Evolutionary conservation across 495 filamentous ascomycete species (phyloP).

Genomic region (Xylaria nigripes): DNA sequence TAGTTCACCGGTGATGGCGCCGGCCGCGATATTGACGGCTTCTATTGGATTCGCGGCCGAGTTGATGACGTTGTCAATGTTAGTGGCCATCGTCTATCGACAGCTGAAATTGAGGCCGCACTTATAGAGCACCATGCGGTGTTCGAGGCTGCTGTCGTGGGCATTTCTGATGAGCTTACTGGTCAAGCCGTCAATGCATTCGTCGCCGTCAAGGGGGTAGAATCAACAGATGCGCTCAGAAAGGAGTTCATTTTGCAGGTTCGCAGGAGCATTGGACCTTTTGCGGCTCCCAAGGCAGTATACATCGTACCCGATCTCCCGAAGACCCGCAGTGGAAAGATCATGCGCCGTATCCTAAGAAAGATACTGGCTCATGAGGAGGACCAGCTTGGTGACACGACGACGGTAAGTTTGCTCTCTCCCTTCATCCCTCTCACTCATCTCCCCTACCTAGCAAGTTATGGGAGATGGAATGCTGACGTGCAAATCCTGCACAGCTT

Average conservation of each 20-base stretch:
- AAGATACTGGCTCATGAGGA: slow-evolving; percentile 97
- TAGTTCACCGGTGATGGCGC: slow-evolving; percentile 98
- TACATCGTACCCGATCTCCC: slow-evolving; percentile 86
- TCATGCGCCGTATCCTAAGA: slow-evolving; percentile 93
- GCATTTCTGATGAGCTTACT: slow-evolving; percentile 84
- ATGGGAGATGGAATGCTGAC: slow-evolving; percentile 28
- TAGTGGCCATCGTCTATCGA: slow-evolving; percentile 89
- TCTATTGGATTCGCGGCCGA: slow-evolving; percentile 99
- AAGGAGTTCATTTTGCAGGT: slow-evolving; percentile 94
- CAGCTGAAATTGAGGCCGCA: slow-evolving; percentile 95
- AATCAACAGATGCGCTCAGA: slow-evolving; percentile 68
- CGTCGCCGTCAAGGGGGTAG: slow-evolving; percentile 78
- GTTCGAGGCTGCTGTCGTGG: slow-evolving; percentile 93
- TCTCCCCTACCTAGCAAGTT: too few species aligned
- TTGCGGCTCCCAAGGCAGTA: slow-evolving; percentile 90
- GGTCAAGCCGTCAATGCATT: slow-evolving; percentile 98
- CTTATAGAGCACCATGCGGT: slow-evolving; percentile 84
- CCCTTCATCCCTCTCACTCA: neutral
- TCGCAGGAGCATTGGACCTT: slow-evolving; percentile 92
- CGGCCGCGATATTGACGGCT: slow-evolving; percentile 93
- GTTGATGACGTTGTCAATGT: slow-evolving; percentile 99
- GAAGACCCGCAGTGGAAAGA: slow-evolving; percentile 96
- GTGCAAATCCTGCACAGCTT: slow-evolving; percentile 45
- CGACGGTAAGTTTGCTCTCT: slow-evolving; percentile 61
- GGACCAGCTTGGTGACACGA: slow-evolving; percentile 87